These are phyloP conservation scores for Rhodotorula sp. DNA, from an alignment of 1,284 basidiomycete species.

Conservation along the genomic window DNA sequence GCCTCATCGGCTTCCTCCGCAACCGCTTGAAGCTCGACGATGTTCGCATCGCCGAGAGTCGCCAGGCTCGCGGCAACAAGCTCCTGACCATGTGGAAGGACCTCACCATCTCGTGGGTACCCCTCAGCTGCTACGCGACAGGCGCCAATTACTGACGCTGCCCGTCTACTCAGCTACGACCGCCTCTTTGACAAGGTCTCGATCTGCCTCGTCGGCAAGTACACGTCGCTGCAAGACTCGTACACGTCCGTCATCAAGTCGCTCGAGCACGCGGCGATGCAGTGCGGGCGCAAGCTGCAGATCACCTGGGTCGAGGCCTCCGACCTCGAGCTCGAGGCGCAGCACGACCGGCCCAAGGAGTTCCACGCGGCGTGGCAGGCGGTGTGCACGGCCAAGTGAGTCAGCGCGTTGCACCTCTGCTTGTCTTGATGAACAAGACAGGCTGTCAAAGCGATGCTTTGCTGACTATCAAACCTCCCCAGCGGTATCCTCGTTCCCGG, in stretches of 20 bases:
- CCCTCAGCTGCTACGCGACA: conserved; percentile 42
- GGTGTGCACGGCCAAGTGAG: conserved; percentile 83
- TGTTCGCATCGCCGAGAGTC: conserved; percentile 60
- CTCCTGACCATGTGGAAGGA: conserved; percentile 77
- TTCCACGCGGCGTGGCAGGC: conserved; percentile 97
- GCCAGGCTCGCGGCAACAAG: conserved; percentile 65
- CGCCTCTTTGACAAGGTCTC: conserved; percentile 86
- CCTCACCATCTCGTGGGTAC: conserved; percentile 66
- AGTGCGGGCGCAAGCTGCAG: conserved; percentile 78
- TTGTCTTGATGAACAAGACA: background rate
- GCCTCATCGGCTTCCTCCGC: conserved; percentile 80
- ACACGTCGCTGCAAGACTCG: conserved; percentile 94
- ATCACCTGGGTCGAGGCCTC: conserved; percentile 97
- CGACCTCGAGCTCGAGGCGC: conserved; percentile 78
- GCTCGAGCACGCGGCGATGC: conserved; percentile 93
- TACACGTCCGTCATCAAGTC: conserved; percentile 99
- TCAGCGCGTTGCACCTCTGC: conserved; percentile 29
- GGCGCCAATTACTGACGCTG: background rate
- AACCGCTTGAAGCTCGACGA: conserved; percentile 74
- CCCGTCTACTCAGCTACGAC: conserved; percentile 60
- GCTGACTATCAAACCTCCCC: background rate
- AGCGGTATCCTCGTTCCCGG: conserved; percentile 89
- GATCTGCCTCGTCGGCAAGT: conserved; percentile 95
- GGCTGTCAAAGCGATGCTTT: background rate
- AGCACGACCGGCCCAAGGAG: conserved; percentile 75